A percentile compares a stretch with the other conserved stretches of the same genome.
Evolutionary conservation across 2,329 filamentous ascomycete genomes (phyloP).

Genomic region (Thelonectria blattea): DNA sequence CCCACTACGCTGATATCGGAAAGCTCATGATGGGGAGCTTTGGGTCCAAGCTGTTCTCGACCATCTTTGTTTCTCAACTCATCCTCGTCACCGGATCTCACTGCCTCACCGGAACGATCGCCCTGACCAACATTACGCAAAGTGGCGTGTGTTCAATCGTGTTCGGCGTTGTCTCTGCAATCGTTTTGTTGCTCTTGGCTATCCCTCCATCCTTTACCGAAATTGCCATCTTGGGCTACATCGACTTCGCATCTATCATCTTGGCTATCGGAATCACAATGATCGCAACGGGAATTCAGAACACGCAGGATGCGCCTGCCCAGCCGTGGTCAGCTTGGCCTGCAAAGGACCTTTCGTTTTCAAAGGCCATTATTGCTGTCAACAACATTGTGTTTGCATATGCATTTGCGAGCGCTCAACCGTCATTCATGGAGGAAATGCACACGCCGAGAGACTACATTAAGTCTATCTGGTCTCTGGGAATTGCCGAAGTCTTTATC

Average conservation of each 20-base stretch:
- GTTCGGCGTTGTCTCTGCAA: conserved; percentile 46
- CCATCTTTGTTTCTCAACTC: neutral
- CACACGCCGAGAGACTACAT: neutral
- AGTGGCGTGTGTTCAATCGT: conserved; percentile 20
- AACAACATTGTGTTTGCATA: conserved; percentile 16
- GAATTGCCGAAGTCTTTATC: neutral
- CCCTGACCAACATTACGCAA: neutral
- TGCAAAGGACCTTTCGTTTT: neutral
- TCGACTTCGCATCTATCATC: conserved; percentile 63
- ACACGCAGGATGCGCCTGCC: neutral
- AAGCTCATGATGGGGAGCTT: neutral
- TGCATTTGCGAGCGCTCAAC: conserved; percentile 1
- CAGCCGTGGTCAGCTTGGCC: conserved; percentile 13
- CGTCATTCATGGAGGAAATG: conserved; percentile 24
- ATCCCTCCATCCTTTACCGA: conserved; percentile 50
- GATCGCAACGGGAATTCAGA: conserved; percentile 4
- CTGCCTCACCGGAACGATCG: neutral
- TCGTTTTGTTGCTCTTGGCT: conserved; percentile 46
- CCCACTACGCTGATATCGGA: neutral
- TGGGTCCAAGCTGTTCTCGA: neutral
- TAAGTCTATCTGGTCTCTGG: neutral
- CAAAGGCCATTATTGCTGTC: conserved; percentile 1
- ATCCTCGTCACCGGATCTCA: neutral
- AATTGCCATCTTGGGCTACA: conserved; percentile 34
- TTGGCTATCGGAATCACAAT: conserved; percentile 50